Conservation (phyloP, 305 asterid species). For the Coffea humblotiana region DNA sequence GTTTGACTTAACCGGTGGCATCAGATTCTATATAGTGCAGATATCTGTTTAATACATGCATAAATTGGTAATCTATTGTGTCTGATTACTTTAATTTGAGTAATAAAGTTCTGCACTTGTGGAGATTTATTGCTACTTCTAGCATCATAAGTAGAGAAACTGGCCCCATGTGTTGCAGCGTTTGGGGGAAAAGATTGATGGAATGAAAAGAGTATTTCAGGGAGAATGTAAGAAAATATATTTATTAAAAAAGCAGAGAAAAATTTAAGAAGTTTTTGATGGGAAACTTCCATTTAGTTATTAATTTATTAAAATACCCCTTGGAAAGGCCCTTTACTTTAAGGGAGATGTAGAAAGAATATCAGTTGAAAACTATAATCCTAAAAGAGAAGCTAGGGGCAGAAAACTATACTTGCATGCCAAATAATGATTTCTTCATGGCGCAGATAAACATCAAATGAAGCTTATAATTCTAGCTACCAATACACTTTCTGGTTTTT, state of each 20-base stretch:
- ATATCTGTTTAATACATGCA: background rate
- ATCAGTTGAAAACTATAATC: background rate
- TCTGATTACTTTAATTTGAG: background rate
- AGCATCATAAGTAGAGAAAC: background rate
- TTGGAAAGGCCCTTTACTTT: background rate
- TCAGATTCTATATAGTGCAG: background rate
- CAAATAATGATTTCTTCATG: background rate
- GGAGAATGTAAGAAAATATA: background rate
- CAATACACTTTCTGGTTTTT: background rate
- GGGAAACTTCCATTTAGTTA: background rate
- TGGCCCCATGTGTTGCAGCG: background rate
- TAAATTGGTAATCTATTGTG: background rate
- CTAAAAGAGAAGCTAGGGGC: background rate
- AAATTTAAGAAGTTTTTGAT: background rate
- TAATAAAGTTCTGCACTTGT: background rate
- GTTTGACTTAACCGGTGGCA: background rate
- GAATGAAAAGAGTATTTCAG: background rate
- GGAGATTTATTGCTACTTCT: background rate
- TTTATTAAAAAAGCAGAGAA: too few species aligned
- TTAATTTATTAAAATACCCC: background rate
- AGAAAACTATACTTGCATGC: background rate
- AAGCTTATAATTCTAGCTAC: background rate
- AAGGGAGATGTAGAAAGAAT: background rate
- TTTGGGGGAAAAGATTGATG: background rate
- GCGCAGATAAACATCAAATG: background rate